Percentiles rank a stretch among this genome's conserved stretches.
Conservation (phyloP, 129 eudicot genomes). For the Flaveria trinervia region DNA sequence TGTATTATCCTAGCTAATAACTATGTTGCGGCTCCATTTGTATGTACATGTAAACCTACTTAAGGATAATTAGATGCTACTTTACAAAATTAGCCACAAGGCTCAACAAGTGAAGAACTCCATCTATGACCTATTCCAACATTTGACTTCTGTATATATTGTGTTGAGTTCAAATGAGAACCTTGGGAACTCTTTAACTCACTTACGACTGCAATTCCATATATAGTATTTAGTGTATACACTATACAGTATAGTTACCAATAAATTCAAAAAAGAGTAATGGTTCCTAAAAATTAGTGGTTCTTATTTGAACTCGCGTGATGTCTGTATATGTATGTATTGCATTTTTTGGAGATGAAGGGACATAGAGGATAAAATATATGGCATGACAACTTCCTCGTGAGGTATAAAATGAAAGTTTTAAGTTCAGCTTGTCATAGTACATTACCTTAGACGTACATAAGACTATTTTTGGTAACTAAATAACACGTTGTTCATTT, state of each 20-base stretch:
- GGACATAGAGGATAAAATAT: neutral
- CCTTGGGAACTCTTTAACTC: neutral
- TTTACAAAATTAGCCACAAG: neutral
- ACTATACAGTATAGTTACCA: neutral
- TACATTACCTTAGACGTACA: neutral
- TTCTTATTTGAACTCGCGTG: no score
- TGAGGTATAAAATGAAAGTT: neutral
- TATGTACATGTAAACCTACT: neutral
- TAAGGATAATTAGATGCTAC: neutral
- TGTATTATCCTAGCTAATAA: neutral
- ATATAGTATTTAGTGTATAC: no score
- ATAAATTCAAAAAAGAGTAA: neutral
- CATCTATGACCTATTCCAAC: no score
- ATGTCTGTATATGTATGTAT: neutral
- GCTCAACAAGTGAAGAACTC: no score
- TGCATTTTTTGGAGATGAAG: neutral
- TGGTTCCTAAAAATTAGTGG: neutral
- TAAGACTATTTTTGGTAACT: neutral
- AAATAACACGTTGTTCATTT: neutral
- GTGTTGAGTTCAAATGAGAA: neutral
- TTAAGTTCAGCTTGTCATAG: neutral
- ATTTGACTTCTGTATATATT: neutral
- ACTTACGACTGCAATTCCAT: no score
- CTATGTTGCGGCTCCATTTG: neutral
- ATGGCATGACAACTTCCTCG: neutral